These are phyloP conservation scores for Jatropha podagrica DNA, from an alignment of 441 rosid species.

Conservation along the genomic window DNA sequence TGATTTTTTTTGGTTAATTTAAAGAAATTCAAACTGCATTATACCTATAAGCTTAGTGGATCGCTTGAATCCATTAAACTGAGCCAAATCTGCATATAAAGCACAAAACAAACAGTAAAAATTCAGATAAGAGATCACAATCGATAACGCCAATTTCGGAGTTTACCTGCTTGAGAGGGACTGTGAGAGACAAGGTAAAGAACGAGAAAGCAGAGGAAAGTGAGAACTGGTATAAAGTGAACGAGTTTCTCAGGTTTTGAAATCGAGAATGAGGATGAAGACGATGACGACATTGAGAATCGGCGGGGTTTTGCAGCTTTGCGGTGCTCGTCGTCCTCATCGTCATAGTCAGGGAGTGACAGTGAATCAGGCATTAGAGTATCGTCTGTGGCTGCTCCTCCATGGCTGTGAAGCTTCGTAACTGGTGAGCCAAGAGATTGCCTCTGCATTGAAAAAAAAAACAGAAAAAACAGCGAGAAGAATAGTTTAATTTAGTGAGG, in stretches of 20 bases:
- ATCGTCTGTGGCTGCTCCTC: too few species aligned
- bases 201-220: constrained; percentile 69
- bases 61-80: constrained; percentile 61
- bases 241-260: constrained; percentile 53
- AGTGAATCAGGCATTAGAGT: too few species aligned
- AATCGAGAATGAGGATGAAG: constrained; percentile 25
- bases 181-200: constrained; percentile 76
- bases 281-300: constrained; percentile 28
- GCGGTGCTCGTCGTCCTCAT: constrained; percentile 45
- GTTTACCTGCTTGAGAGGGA: constrained; percentile 72
- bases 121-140: background rate
- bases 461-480: too few species aligned
- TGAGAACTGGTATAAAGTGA: constrained; percentile 79
- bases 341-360: background rate
- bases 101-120: background rate
- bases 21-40: constrained; percentile 38
- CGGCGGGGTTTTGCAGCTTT: constrained; percentile 55
- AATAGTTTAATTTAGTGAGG: too few species aligned
- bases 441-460: too few species aligned
- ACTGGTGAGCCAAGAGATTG: too few species aligned
- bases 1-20: too few species aligned
- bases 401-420: too few species aligned
- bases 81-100: constrained; percentile 61
- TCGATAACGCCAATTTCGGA: background rate
- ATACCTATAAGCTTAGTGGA: constrained; percentile 49